Evolutionary conservation across 768 basidiomycete species (phyloP).

Genomic region (Phylloporus arenicola): DNA sequence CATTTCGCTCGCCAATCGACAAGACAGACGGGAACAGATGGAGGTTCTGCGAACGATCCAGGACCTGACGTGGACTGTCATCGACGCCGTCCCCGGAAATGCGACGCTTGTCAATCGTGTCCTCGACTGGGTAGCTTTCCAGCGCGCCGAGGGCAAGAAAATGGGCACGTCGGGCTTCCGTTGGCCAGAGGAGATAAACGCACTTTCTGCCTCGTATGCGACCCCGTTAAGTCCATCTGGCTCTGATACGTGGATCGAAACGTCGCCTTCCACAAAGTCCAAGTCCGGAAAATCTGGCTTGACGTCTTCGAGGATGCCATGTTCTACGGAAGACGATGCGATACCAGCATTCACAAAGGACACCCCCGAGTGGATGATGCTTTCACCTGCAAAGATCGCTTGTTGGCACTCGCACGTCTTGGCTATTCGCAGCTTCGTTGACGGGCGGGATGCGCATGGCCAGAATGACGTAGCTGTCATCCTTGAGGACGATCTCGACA

Average conservation of each 20-base stretch:
- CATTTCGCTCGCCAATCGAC: conserved; percentile 52
- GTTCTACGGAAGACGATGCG: conserved; percentile 39
- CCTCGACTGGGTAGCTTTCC: conserved; percentile 36
- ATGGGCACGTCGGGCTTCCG: conserved; percentile 16
- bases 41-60: conserved; percentile 45
- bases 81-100: conserved; percentile 43
- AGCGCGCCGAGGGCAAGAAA: neutral
- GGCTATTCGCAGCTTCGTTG: conserved; percentile 42
- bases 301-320: conserved; percentile 30
- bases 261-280: neutral
- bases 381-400: conserved; percentile 57
- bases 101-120: conserved; percentile 38
- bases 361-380: conserved; percentile 43
- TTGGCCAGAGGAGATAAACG: conserved; percentile 39
- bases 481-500: conserved; percentile 77
- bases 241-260: conserved; percentile 19
- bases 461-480: conserved; percentile 42
- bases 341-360: conserved; percentile 31
- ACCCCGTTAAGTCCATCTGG: conserved; percentile 12
- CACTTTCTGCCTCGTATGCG: conserved; percentile 11
- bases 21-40: conserved; percentile 55
- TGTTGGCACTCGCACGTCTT: conserved; percentile 69
- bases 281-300: neutral
- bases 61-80: conserved; percentile 47
- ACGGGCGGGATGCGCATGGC: conserved; percentile 20